Base-by-base conservation (phyloP, 2,329 filamentous ascomycete genomes). In the Penicillium sp. region DNA sequence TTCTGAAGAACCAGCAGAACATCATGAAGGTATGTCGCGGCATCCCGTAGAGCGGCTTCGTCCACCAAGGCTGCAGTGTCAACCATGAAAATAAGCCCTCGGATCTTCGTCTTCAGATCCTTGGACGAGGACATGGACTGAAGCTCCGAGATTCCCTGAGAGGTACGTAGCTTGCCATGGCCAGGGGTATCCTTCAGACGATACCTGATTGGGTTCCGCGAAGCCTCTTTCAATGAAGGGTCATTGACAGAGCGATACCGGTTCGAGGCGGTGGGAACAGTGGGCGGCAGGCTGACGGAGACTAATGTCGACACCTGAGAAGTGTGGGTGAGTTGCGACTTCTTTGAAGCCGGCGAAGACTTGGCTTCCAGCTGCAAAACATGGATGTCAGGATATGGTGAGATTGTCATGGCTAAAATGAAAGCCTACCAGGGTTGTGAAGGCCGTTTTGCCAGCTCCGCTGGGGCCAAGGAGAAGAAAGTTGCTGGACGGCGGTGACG, bases 21-120 rank as follows among this genome's bases (percentile, higher is more conserved):
- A 51, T 97, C 90, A 72, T 97, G 89, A 10, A 98, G 79, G 64
- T 94, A 97, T 41, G 81, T 79, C 0, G 89, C 90, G 0, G 89
- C 80, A 37, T 89, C 81, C 7, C 84, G 78, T 7, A 96, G 74
- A 14, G 74, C 56, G 11, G 68, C 58, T 18, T 66, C 63, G 4
- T 70, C 65, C 11, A 65, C 58, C 9, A 89, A 71, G 2, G 81
- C 79, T 3, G 86, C 84, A 9, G 90, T 86, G 68, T 98, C 93
- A n/a, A 95, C 81, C 52, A 96, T 73, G 67, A 91, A 98, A 42
- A 97, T 78, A 42, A 97, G 75, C 14, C 86, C 90, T 32, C 79
- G 79, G 39, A 91, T 72, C 54, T 50, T 68, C 23, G 59, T 62
- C 22, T 68, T 68, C 27, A 61, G 54, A 14, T 69, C 63, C 41